These are phyloP conservation scores for Kwoniella shivajii DNA, from an alignment of 1,284 basidiomycete species.

Conservation along the genomic window DNA sequence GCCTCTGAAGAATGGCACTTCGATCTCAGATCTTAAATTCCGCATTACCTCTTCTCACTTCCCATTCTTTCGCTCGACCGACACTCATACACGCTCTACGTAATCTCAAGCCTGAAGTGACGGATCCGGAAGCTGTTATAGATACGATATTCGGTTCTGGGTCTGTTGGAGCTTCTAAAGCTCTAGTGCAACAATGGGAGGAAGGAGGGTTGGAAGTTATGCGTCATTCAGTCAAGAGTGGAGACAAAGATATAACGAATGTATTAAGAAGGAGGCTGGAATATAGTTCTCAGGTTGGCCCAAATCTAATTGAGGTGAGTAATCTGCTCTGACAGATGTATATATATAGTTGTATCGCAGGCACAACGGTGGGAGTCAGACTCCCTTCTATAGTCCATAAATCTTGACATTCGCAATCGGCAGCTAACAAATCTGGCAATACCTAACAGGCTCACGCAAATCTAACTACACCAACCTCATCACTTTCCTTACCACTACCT, in stretches of 20 bases:
- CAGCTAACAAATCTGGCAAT: too few relatives aligned
- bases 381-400: too few relatives aligned
- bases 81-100: slow-evolving; percentile 32
- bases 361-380: too few relatives aligned
- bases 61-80: slow-evolving; percentile 44
- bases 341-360: too few relatives aligned
- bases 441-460: slow-evolving; percentile 41
- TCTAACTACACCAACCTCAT: slow-evolving; percentile 31
- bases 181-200: slow-evolving; percentile 40
- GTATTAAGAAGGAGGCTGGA: slow-evolving; percentile 31
- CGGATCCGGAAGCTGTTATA: slow-evolving; percentile 22
- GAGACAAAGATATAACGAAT: slow-evolving; percentile 11
- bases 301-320: slow-evolving; percentile 48
- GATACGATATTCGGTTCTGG: slow-evolving; percentile 46
- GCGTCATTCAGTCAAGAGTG: slow-evolving; percentile 3
- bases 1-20: slow-evolving; percentile 33
- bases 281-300: slow-evolving; percentile 36
- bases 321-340: too few relatives aligned
- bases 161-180: slow-evolving; percentile 21
- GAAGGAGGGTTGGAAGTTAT: slow-evolving; percentile 31
- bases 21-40: slow-evolving; percentile 35
- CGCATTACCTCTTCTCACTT: slow-evolving; percentile 36
- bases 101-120: slow-evolving; percentile 9
- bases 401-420: too few relatives aligned
- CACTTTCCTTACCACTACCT: slow-evolving; percentile 39